Percentiles rank a stretch among this genome's conserved stretches.
Conservation (phyloP, 176 grass and related monocot genomes). For the Phoenix roebelenii region DNA sequence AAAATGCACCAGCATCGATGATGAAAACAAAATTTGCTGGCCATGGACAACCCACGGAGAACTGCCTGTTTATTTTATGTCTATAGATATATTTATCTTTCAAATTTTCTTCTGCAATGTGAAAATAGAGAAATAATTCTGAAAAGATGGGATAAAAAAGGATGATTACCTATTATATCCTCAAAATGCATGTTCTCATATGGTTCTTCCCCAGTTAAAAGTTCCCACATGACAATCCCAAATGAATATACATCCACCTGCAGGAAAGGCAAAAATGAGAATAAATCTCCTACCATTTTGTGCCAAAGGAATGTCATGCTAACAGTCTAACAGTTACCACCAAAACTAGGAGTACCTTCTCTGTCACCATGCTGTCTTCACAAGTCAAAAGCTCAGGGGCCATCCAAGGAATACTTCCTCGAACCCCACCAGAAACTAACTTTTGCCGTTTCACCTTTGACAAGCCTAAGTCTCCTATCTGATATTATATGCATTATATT, state of each 20-base stretch:
- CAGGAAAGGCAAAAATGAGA: neutral
- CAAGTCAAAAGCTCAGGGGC: slow-evolving; percentile 25
- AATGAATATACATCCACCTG: slow-evolving; percentile 30
- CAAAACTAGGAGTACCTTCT: slow-evolving; percentile 9
- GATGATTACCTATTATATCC: slow-evolving; percentile 14
- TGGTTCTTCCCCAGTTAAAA: slow-evolving; percentile 23
- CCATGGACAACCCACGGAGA: too few relatives aligned
- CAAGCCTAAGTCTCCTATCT: slow-evolving; percentile 25
- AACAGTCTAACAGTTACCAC: neutral
- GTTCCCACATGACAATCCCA: slow-evolving; percentile 29
- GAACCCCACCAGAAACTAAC: slow-evolving; percentile 20
- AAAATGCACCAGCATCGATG: too few relatives aligned
- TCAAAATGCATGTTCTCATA: slow-evolving; percentile 16
- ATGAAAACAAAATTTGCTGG: too few relatives aligned
- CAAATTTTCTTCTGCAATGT: too few relatives aligned
- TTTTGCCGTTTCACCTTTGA: slow-evolving; percentile 26
- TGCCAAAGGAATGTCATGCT: neutral
- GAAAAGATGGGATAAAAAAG: neutral
- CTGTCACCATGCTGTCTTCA: slow-evolving; percentile 20
- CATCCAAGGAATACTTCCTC: slow-evolving; percentile 26
- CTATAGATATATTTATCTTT: too few relatives aligned
- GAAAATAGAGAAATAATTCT: too few relatives aligned
- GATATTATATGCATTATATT: neutral
- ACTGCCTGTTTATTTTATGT: too few relatives aligned
- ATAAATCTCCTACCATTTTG: too few relatives aligned